A percentile compares a stretch with the other conserved stretches of the same genome.
Conservation (phyloP, 1,284 basidiomycete genomes). For the Phellopilus nigrolimitatus region DNA sequence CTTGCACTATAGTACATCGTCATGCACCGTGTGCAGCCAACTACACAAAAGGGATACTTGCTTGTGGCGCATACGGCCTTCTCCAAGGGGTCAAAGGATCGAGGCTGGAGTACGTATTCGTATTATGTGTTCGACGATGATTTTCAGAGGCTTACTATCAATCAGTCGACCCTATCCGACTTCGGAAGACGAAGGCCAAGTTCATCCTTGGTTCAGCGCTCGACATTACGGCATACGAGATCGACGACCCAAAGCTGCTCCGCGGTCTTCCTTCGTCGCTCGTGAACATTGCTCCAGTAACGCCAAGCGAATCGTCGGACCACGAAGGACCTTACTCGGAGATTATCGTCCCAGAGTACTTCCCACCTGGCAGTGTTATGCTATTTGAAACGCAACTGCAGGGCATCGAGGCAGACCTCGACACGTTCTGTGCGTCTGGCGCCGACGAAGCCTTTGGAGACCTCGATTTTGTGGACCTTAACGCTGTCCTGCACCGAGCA, state of each 20-base stretch:
- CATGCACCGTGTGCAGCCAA: constrained; percentile 84
- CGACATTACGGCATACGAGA: constrained; percentile 60
- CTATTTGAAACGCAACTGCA: constrained; percentile 82
- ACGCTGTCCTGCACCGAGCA: constrained; percentile 76
- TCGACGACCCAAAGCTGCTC: constrained; percentile 55
- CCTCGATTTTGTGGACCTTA: constrained; percentile 84
- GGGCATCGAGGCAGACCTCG: constrained; percentile 60
- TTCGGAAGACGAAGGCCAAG: constrained; percentile 72
- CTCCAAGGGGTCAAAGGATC: constrained; percentile 69
- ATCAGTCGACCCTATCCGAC: constrained; percentile 76
- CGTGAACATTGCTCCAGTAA: constrained; percentile 54
- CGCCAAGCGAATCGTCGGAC: constrained; percentile 54
- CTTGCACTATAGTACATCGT: constrained; percentile 70
- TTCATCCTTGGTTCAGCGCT: constrained; percentile 80
- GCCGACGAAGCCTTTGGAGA: constrained; percentile 68
- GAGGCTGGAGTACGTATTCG: constrained; percentile 60
- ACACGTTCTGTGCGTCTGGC: constrained; percentile 63
- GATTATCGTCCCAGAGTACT: constrained; percentile 76
- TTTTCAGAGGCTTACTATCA: constrained; percentile 5
- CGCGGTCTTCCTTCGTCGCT: constrained; percentile 73
- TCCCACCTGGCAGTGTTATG: constrained; percentile 91
- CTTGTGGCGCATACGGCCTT: constrained; percentile 90
- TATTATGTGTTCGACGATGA: constrained; percentile 19
- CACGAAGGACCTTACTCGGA: constrained; percentile 69
- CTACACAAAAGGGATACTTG: constrained; percentile 87